Percentiles rank a stretch among this genome's conserved stretches.
Conservation (phyloP, 108 stramenopile genomes). For the Cyclotella cryptica region DNA sequence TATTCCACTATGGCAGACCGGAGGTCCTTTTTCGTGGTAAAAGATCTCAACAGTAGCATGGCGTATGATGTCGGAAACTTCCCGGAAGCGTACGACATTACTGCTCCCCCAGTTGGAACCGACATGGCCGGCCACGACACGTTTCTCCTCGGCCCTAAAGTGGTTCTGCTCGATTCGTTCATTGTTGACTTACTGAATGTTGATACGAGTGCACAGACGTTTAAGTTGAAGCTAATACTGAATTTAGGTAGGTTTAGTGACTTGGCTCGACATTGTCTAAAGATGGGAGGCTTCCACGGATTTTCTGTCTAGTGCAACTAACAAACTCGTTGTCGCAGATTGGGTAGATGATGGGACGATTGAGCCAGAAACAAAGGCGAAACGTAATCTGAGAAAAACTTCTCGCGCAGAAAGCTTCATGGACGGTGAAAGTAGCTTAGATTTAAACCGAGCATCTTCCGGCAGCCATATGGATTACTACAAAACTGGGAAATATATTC, state of each 20-base stretch:
- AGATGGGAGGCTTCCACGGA: too few species aligned
- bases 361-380: conserved; percentile 38
- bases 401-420: neutral
- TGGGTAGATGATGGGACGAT: conserved; percentile 56
- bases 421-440: neutral
- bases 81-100: conserved; percentile 17
- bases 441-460: neutral
- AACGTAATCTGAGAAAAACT: conserved; percentile 20
- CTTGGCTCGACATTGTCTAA: neutral
- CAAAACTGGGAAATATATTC: conserved; percentile 43
- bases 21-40: neutral
- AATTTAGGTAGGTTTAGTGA: conserved; percentile 7
- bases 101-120: conserved; percentile 29
- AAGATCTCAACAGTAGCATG: neutral
- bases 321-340: conserved; percentile 2
- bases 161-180: conserved; percentile 40
- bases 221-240: conserved; percentile 35
- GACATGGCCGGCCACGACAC: conserved; percentile 53
- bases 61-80: conserved; percentile 7
- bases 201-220: conserved; percentile 44
- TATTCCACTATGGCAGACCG: neutral
- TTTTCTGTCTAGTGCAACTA: too few species aligned
- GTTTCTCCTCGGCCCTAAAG: conserved; percentile 37
- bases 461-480: neutral
- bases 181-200: conserved; percentile 45